Percentiles rank a stretch among this genome's conserved stretches.
Evolutionary conservation across 345 rosid genomes (phyloP).

Genomic region (Camelina sativa): DNA sequence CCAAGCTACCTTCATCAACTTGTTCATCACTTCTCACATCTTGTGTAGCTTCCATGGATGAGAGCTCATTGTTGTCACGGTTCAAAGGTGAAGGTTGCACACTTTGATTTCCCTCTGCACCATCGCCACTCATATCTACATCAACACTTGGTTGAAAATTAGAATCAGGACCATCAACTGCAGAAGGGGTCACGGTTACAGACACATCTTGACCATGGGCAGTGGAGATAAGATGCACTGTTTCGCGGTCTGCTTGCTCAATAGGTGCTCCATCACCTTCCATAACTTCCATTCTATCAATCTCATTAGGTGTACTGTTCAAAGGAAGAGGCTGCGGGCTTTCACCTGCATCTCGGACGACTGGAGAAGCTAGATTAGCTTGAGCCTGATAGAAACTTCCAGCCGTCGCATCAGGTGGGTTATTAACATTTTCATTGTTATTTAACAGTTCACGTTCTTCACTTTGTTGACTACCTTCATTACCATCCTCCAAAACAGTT

Average conservation of each 20-base stretch:
- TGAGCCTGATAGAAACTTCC: slow-evolving; percentile 48
- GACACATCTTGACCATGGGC: slow-evolving; percentile 47
- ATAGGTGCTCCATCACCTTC: slow-evolving; percentile 55
- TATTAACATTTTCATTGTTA: slow-evolving; percentile 49
- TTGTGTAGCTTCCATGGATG: slow-evolving; percentile 49
- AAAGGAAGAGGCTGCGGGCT: slow-evolving; percentile 55
- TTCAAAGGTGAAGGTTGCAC: slow-evolving; percentile 52
- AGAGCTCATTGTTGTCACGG: slow-evolving; percentile 49
- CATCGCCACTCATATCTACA: slow-evolving; percentile 76
- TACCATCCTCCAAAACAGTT: slow-evolving; percentile 51
- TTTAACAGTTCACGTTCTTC: slow-evolving; percentile 59
- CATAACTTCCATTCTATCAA: slow-evolving; percentile 75
- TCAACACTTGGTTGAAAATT: slow-evolving; percentile 55
- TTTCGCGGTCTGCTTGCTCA: slow-evolving; percentile 51
- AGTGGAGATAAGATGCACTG: slow-evolving; percentile 55
- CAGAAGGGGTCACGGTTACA: slow-evolving; percentile 46
- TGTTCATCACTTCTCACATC: slow-evolving; percentile 24
- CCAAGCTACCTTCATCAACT: slow-evolving; percentile 62
- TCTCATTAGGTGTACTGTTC: slow-evolving; percentile 58
- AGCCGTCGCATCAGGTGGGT: slow-evolving; percentile 45
- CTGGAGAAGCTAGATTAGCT: slow-evolving; percentile 39
- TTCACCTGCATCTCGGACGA: slow-evolving; percentile 45
- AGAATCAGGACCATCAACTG: slow-evolving; percentile 44
- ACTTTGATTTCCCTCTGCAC: slow-evolving; percentile 61
- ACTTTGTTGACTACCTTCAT: slow-evolving; percentile 52